These are phyloP conservation scores for Cornus florida DNA, from an alignment of 148 eudicot genomes.

Conservation along the genomic window DNA sequence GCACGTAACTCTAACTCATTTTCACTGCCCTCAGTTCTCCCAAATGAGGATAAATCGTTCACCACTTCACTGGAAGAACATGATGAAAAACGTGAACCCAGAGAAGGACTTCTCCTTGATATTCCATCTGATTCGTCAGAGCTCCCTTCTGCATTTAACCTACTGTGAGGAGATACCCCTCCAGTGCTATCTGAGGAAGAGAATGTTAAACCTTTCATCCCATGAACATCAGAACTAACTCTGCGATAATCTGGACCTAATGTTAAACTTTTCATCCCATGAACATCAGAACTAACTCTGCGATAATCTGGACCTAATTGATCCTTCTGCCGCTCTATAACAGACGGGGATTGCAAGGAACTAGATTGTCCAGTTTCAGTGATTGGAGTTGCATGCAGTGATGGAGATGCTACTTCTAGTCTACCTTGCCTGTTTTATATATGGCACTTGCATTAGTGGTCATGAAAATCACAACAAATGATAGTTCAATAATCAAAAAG, in stretches of 20 bases:
- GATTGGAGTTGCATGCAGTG: constrained; percentile 29
- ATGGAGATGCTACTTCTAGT: constrained; percentile 20
- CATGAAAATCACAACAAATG: not conserved
- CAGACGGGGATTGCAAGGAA: constrained; percentile 33
- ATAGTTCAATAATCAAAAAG: not conserved
- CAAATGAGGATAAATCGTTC: constrained; percentile 19
- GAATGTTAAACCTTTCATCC: constrained; percentile 11
- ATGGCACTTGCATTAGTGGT: constrained; percentile 5
- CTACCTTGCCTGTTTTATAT: constrained; percentile 32
- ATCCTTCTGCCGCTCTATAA: constrained; percentile 19
- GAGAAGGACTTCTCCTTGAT: constrained; percentile 29
- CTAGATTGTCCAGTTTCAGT: constrained; percentile 24
- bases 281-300: constrained; percentile 27
- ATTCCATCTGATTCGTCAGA: constrained; percentile 17
- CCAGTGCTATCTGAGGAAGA: constrained; percentile 11
- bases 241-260: constrained; percentile 16
- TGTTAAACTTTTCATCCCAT: constrained; percentile 8
- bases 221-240: constrained; percentile 23
- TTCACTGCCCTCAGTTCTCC: constrained; percentile 26
- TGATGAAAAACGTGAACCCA: constrained; percentile 32
- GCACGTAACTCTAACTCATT: constrained; percentile 27
- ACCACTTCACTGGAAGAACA: constrained; percentile 29
- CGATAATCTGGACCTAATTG: constrained; percentile 8
- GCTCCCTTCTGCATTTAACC: constrained; percentile 21
- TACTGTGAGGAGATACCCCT: constrained; percentile 27